Evolutionary conservation across 2,329 filamentous ascomycete species (phyloP).

Genomic region (Aureobasidium sp.): DNA sequence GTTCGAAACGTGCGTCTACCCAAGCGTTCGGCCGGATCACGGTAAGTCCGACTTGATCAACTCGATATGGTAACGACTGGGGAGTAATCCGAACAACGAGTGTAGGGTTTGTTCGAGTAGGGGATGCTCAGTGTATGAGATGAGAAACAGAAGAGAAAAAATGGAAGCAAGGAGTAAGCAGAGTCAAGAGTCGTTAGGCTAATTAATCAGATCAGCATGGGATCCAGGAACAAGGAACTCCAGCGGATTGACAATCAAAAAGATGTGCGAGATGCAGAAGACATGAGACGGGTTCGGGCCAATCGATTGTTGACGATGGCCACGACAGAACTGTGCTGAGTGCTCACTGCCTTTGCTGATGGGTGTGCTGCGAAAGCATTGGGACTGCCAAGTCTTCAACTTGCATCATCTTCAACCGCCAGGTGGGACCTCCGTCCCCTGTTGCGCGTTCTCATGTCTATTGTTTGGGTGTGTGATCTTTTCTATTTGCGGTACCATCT

Average conservation of each 20-base stretch:
- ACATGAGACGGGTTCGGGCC: slow-evolving; percentile 1
- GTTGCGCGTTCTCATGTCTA: background rate
- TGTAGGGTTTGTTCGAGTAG: background rate
- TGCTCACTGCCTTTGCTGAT: background rate
- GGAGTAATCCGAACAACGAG: background rate
- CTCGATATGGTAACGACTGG: background rate
- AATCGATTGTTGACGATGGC: background rate
- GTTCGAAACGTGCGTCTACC: slow-evolving; percentile 2
- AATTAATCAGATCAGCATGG: slow-evolving; percentile 2
- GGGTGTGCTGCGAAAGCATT: slow-evolving; percentile 1
- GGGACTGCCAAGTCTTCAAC: slow-evolving; percentile 2
- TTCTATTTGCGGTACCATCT: background rate
- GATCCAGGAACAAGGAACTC: slow-evolving; percentile 6
- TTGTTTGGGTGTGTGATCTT: background rate
- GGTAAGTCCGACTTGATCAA: background rate
- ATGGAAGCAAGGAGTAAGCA: background rate
- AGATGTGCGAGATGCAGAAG: slow-evolving; percentile 7
- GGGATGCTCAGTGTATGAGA: background rate
- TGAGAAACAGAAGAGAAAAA: background rate
- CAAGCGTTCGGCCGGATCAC: background rate
- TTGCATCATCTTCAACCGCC: slow-evolving; percentile 10
- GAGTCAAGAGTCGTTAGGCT: background rate
- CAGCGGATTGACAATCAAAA: background rate
- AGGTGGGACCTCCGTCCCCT: slow-evolving; percentile 2
- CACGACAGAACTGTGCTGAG: background rate